Evolutionary conservation across 225 moss, liverwort and hornwort species (phyloP).

Genomic region (Takakia lepidozioides): DNA sequence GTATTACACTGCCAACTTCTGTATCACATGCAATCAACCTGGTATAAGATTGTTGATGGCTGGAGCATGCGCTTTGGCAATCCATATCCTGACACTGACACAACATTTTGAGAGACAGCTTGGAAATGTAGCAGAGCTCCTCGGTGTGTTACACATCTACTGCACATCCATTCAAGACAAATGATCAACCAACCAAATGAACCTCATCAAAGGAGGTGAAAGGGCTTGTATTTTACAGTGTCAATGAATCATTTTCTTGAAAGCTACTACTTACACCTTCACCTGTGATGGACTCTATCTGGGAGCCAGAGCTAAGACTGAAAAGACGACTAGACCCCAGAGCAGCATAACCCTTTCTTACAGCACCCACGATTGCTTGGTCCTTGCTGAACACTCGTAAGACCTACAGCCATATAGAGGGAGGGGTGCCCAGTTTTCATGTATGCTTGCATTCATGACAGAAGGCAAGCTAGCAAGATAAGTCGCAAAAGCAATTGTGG

Average conservation of each 20-base stretch:
- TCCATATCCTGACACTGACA: no score
- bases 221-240: constrained; percentile 13
- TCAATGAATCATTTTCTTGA: constrained; percentile 35
- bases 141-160: no score
- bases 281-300: constrained; percentile 21
- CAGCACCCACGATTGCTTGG: constrained; percentile 15
- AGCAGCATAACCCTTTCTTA: constrained; percentile 24
- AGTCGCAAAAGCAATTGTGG: neutral
- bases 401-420: constrained; percentile 8
- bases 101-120: no score
- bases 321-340: constrained; percentile 15
- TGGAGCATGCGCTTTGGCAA: no score
- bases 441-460: constrained; percentile 9
- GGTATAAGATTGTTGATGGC: no score
- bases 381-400: constrained; percentile 21
- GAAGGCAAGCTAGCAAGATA: constrained; percentile 5
- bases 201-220: constrained; percentile 3
- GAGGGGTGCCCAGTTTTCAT: constrained; percentile 5
- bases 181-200: no score
- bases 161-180: no score
- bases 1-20: no score
- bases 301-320: constrained; percentile 18
- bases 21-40: no score
- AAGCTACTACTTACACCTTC: constrained; percentile 32
- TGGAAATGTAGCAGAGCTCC: no score